These are phyloP conservation scores for Glutinoglossum americanum DNA, from an alignment of 495 filamentous ascomycete genomes.

Conservation along the genomic window DNA sequence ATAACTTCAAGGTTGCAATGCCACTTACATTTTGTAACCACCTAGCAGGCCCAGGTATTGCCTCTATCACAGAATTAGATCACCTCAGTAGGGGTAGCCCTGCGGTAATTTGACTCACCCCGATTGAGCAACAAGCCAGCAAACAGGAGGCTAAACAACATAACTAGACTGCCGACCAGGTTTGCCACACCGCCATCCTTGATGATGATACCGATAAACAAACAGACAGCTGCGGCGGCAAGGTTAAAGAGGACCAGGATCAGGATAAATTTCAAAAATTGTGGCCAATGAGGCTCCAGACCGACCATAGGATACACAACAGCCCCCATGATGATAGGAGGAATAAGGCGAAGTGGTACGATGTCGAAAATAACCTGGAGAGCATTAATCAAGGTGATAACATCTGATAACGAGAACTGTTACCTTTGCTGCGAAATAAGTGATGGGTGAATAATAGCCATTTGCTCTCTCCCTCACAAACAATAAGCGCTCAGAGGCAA, in stretches of 20 bases:
- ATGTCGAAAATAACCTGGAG: slow-evolving; percentile 65
- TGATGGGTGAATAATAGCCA: slow-evolving; percentile 89
- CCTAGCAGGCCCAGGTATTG: slow-evolving; percentile 57
- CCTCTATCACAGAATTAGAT: slow-evolving; percentile 23
- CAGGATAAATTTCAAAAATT: slow-evolving; percentile 82
- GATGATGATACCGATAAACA: slow-evolving; percentile 93
- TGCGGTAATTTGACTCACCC: neutral
- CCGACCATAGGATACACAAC: slow-evolving; percentile 98
- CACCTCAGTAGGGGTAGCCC: neutral
- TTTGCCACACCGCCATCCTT: slow-evolving; percentile 85
- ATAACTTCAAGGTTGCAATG: neutral
- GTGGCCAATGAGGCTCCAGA: slow-evolving; percentile 56
- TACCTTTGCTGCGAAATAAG: slow-evolving; percentile 79
- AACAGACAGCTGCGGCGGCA: slow-evolving; percentile 73
- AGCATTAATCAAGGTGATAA: neutral
- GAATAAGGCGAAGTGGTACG: slow-evolving; percentile 78
- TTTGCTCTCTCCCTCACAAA: slow-evolving; percentile 93
- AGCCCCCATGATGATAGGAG: slow-evolving; percentile 87
- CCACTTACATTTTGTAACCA: slow-evolving; percentile 67
- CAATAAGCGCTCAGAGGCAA: slow-evolving; percentile 74
- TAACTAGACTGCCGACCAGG: slow-evolving; percentile 82
- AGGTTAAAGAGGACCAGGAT: slow-evolving; percentile 91
- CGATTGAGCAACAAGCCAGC: slow-evolving; percentile 86
- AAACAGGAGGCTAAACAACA: slow-evolving; percentile 93
- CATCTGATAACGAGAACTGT: neutral